Evolutionary conservation across 169 alveolate genomes (phyloP), one percentile per base, ranked within the genome.

Genomic region (Amoebophrya sp.): DNA sequence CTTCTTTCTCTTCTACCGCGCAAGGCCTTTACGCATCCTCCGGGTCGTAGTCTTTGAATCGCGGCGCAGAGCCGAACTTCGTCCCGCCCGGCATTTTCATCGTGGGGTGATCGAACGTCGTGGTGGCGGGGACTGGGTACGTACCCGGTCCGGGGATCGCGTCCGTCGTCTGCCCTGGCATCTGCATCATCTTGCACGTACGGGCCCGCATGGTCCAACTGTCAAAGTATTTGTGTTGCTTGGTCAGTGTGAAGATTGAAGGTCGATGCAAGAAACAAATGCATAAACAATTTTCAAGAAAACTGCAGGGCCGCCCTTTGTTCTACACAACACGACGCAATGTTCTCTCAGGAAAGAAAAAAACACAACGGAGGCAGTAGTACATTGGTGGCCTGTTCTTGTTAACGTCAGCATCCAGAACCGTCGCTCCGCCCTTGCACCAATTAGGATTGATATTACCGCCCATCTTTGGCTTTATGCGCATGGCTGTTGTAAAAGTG

Each of bases 401-500:
- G 83, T 66, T 66, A 25, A 66, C 83, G 83, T 66, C 83, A 25
- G 83, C 35, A n/a, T 66, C 83, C 10, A 66, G 83, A 25, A 66
- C 83, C 32, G 12, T 66, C 10, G 83, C 83, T 1, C 83, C 83
- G 10, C 83, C 83, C 83, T 66, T 66, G 35, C 83, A 25, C 83
- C 83, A 66, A 66, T 66, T 66, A 2, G 83, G 83, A 25, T 66
- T 66, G 83, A 66, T 66, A 66, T 66, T 66, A 66, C 83, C 83
- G 10, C 83, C 83, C 83, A 66, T 66, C 83, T 66, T 66, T 25
- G 83, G 83, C 35, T 66, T 66, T 66, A 66, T 66, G 1, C 83
- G 83, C 83, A 66, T 66, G 32, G 35, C 83, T 66, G 83, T n/a
- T n/a, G n/a, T n/a, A n/a, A n/a, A n/a, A n/a, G n/a, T n/a, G n/a